Evolutionary conservation across 116 monocot species (phyloP).

Genomic region (Dioscorea cayenensis): DNA sequence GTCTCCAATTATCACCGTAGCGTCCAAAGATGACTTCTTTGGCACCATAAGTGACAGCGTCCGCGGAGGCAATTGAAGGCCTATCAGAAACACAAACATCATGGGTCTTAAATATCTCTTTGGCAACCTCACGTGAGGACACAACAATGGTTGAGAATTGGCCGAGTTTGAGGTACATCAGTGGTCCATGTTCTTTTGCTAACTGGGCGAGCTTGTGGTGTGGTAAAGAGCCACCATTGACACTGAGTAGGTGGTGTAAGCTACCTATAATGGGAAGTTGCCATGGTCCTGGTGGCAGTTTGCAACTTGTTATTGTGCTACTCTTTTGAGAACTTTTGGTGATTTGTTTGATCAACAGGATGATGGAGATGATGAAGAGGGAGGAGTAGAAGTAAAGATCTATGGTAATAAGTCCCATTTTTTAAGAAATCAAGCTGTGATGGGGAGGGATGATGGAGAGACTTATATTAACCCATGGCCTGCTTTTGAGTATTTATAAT

Average conservation of each 20-base stretch:
- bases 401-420: too few relatives aligned
- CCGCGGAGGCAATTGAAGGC: too few relatives aligned
- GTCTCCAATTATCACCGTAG: slow-evolving; percentile 16
- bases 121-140: slow-evolving; percentile 4
- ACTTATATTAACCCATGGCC: too few relatives aligned
- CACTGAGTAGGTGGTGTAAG: background rate
- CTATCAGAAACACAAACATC: slow-evolving; percentile 5
- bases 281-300: slow-evolving; percentile 6
- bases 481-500: too few relatives aligned
- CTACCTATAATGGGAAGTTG: slow-evolving; percentile 9
- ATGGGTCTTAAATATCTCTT: slow-evolving; percentile 4
- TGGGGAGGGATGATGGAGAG: too few relatives aligned
- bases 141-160: slow-evolving; percentile 4
- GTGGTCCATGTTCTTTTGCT: background rate
- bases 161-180: slow-evolving; percentile 14
- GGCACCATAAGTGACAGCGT: background rate
- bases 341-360: too few relatives aligned
- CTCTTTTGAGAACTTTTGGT: too few relatives aligned
- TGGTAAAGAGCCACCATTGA: background rate
- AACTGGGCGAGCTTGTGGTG: background rate
- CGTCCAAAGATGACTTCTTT: slow-evolving; percentile 2
- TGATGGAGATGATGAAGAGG: too few relatives aligned
- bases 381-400: too few relatives aligned
- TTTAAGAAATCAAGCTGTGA: too few relatives aligned
- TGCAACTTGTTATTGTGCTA: background rate